Evolutionary conservation across 768 basidiomycete species (phyloP), one percentile per base, ranked within the genome.

Genomic region (Amanita rimosa): DNA sequence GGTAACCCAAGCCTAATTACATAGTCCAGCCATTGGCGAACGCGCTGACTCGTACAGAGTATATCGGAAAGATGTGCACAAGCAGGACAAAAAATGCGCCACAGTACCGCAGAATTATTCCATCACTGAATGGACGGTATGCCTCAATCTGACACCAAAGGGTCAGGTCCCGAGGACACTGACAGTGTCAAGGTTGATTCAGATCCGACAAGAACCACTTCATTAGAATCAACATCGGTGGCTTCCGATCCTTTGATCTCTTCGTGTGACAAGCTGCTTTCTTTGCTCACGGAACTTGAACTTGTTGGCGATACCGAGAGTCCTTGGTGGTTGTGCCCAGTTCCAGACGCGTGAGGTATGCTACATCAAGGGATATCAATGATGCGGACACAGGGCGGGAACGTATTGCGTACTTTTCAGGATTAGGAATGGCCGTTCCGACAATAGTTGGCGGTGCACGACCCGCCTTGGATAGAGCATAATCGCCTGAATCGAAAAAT

Each of bases 401-500:
- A 40, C 19, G 45, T 27, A 44, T 35, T 46, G 70, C 88, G 53
- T 61, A 95, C 93, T 89, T 90, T 68, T 97, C 90, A 24, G 96
- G 94, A 65, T 88, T 93, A n/a, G 96, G 95, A 55, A 97, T 97
- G 31, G 92, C 89, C 7, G 94, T 98, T 24, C 96, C 96, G 48
- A 97, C 91, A 2, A 80, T 75, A 54, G 75, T 87, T 64, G 90
- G 88, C 42, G 89, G 83, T n/a, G 84, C 75, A 41, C 85, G 83
- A 22, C 96, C 87, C 2, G 96, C 96, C 66, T 98, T 97, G 44
- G 91, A 92, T 55, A 99, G 73, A 26, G 94, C 94, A 61, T 98
- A 98, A 65, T 99, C 96, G 50, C 96, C 96, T 49, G 95, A 98
- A 68, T 98, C 96, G 65, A 99, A 99, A 70, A 92, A 99, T 68